Evolutionary conservation across 805 yeast genomes (phyloP).

Genomic region (Pichia pseudocactophila): DNA sequence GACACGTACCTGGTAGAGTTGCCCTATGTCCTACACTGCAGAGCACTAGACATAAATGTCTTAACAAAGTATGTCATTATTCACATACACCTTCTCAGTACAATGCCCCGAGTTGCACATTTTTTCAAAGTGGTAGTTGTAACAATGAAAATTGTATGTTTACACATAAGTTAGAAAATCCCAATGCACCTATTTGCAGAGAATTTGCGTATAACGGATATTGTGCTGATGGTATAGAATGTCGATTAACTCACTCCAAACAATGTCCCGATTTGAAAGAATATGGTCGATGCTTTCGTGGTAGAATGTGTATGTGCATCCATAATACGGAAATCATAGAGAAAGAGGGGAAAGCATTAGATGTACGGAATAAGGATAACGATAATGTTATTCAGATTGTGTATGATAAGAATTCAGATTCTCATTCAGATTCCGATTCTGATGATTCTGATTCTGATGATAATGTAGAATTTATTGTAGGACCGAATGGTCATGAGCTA

Average conservation of each 20-base stretch:
- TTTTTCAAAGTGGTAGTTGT: slow-evolving; percentile 40
- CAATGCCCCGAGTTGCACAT: slow-evolving; percentile 54
- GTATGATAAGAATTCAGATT: slow-evolving; percentile 6
- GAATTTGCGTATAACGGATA: slow-evolving; percentile 62
- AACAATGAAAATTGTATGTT: slow-evolving; percentile 41
- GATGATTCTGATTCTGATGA: slow-evolving; percentile 14
- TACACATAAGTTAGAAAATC: slow-evolving; percentile 36
- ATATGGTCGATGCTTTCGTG: slow-evolving; percentile 48
- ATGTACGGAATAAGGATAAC: slow-evolving; percentile 24
- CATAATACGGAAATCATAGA: slow-evolving; percentile 30
- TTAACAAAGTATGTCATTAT: slow-evolving; percentile 38
- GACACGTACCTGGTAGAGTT: slow-evolving; percentile 42
- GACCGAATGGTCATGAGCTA: slow-evolving; percentile 12
- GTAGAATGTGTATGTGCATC: slow-evolving; percentile 40
- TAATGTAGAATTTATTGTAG: slow-evolving; percentile 13
- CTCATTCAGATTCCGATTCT: slow-evolving; percentile 5
- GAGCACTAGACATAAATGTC: slow-evolving; percentile 36
- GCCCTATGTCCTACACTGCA: slow-evolving; percentile 44
- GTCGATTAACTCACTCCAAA: slow-evolving; percentile 48
- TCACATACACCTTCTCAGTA: slow-evolving; percentile 51
- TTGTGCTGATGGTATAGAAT: slow-evolving; percentile 52
- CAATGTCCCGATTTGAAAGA: slow-evolving; percentile 69
- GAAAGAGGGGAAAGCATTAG: background rate
- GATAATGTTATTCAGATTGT: slow-evolving; percentile 17
- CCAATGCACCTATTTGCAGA: slow-evolving; percentile 41